Evolutionary conservation across 1,284 basidiomycete genomes (phyloP).

Genomic region (Apiotrichum gamsii): DNA sequence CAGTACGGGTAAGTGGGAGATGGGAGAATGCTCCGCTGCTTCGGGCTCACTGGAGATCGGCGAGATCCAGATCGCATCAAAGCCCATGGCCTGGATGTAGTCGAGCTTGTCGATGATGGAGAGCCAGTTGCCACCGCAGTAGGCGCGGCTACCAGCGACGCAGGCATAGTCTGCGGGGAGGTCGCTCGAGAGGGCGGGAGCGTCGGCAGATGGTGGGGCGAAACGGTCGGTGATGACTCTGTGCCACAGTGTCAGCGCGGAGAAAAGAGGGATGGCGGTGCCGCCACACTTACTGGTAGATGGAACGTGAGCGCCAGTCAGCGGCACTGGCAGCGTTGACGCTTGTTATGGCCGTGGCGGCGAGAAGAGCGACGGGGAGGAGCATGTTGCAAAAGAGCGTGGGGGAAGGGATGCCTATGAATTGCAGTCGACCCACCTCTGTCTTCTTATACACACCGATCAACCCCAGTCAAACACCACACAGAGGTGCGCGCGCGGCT

Average conservation of each 20-base stretch:
- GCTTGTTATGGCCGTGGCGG: conserved; percentile 7
- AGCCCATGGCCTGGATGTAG: conserved; percentile 69
- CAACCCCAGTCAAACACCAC: too few relatives aligned
- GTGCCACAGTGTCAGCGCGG: neutral
- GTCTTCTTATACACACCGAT: too few relatives aligned
- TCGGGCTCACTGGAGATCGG: conserved; percentile 21
- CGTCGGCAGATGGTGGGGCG: conserved; percentile 54
- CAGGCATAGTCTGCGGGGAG: conserved; percentile 25
- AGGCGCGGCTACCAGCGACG: conserved; percentile 41
- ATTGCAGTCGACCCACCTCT: too few relatives aligned
- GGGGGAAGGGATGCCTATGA: too few relatives aligned
- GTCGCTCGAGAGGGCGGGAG: conserved; percentile 52
- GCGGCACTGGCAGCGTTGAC: conserved; percentile 32
- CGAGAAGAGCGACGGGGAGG: too few relatives aligned
- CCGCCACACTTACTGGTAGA: conserved; percentile 40
- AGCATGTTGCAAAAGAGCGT: too few relatives aligned
- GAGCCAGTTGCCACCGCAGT: conserved; percentile 72
- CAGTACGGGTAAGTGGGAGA: too few relatives aligned
- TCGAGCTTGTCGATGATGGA: conserved; percentile 65
- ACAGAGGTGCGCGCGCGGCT: too few relatives aligned
- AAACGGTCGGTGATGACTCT: conserved; percentile 71
- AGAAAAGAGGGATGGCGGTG: too few relatives aligned
- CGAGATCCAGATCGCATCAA: conserved; percentile 59
- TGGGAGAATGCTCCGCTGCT: neutral
- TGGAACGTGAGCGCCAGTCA: conserved; percentile 44